Conservation (phyloP, 1,284 basidiomycete species). For the Tilletia setariae region DNA sequence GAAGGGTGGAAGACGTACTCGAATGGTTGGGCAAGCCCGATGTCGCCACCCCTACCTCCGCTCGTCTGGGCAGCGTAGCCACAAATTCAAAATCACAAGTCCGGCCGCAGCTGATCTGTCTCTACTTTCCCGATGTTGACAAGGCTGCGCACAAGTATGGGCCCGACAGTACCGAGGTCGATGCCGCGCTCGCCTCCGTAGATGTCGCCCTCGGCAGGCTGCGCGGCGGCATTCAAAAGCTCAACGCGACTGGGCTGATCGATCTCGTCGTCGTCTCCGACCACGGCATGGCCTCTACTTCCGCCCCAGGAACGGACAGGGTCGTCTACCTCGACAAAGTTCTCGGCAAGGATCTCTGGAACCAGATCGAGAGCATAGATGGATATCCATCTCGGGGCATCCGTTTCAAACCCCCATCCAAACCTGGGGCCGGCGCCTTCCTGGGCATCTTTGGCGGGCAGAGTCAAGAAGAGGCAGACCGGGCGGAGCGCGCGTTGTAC, state of each 20-base stretch:
- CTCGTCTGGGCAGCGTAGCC: background rate
- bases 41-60: background rate
- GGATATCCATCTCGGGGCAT: constrained; percentile 57
- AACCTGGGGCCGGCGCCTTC: background rate
- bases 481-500: constrained; percentile 7
- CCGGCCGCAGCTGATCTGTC: constrained; percentile 32
- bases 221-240: constrained; percentile 63
- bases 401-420: constrained; percentile 20
- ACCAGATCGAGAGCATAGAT: constrained; percentile 68
- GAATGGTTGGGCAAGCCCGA: constrained; percentile 29
- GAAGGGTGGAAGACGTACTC: constrained; percentile 21
- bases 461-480: background rate
- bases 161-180: constrained; percentile 58
- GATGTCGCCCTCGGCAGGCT: constrained; percentile 73
- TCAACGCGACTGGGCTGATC: constrained; percentile 76
- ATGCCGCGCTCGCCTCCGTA: constrained; percentile 64
- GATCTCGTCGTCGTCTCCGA: constrained; percentile 87
- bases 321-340: constrained; percentile 78
- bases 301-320: constrained; percentile 61
- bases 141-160: constrained; percentile 69
- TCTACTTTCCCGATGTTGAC: constrained; percentile 64
- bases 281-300: constrained; percentile 87
- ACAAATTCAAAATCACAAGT: constrained; percentile 13
- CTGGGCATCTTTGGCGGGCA: background rate
- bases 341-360: constrained; percentile 67